Base-by-base conservation (phyloP, 2,329 filamentous ascomycete species). In the Clonostachys chloroleuca region DNA sequence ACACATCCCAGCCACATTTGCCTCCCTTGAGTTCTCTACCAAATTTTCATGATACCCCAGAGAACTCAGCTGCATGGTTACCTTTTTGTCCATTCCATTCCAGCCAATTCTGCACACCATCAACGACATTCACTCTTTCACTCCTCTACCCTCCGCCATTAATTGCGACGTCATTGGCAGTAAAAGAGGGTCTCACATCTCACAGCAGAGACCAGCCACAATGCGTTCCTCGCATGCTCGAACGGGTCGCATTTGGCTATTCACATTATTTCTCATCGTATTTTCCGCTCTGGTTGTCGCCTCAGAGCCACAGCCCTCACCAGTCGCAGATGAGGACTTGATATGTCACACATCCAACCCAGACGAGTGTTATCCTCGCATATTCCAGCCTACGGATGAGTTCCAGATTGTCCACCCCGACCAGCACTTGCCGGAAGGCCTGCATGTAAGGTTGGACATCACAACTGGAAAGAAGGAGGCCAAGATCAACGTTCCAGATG, bases 361-460 rank as follows among this genome's bases (percentile, higher is more conserved):
- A 1, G 63, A 72, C 42, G 83, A 86, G 49, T 88, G 84, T 62
- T 88, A 88, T 54, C 82, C 84, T 2, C 75, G 73, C 43, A 52
- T 84, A 3, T 88, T 88, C 51, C 70, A 77, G 47, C 70, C 84
- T 2, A 87, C 83, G 2, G 66, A 83, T 43, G 74, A 85, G 48
- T 88, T 87, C 53, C 82, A 86, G 60, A 57, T 65, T 8, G 72
- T 88, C 39, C 80, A 73, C 50, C 73, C 80, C 35, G 84, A 85
- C 54, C 84, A 88, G 60, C 77, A 85, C 36, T 59, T 88, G 5
- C 84, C 84, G 2, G 65, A 72, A 0, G 84, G 84, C 6, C 73
- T 88, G 5, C 84, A 88, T 59, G 74, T 87, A 45, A 78, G 83
- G 37, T 64, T 88, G 47, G 80, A 88, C 58, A 72, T 88, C 42